Percentiles rank a stretch among this genome's conserved stretches.
Conservation (phyloP, 1,284 basidiomycete species). For the Sutorius eximius region DNA sequence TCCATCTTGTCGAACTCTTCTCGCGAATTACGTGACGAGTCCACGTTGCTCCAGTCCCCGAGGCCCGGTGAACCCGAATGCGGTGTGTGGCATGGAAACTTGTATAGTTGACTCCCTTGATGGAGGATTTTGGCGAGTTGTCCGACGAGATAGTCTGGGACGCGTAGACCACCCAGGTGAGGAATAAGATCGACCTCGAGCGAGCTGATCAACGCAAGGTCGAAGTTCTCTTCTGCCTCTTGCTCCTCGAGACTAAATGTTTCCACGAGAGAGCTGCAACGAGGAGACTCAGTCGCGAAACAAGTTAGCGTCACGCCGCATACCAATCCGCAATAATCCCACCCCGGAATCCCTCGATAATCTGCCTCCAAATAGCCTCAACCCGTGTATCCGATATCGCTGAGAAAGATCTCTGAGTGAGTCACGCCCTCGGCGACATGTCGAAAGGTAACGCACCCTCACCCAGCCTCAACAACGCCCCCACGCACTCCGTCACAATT, state of each 20-base stretch:
- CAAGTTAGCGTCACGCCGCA: conserved; percentile 22
- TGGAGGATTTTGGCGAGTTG: conserved; percentile 74
- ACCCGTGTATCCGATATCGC: conserved; percentile 60
- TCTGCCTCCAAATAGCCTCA: conserved; percentile 81
- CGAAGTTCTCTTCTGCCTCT: conserved; percentile 85
- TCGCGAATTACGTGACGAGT: conserved; percentile 11
- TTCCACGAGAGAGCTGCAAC: conserved; percentile 51
- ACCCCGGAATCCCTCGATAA: conserved; percentile 82
- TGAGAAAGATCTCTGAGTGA: conserved; percentile 25
- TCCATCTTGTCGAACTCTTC: conserved; percentile 43
- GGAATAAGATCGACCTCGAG: conserved; percentile 82
- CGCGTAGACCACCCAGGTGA: conserved; percentile 62
- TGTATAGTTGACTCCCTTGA: conserved; percentile 74
- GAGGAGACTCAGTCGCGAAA: background rate
- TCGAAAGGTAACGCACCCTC: conserved; percentile 38
- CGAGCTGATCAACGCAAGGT: conserved; percentile 76
- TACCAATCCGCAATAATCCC: conserved; percentile 86
- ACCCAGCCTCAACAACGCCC: conserved; percentile 48
- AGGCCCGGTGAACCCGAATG: conserved; percentile 16
- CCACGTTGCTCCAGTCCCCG: conserved; percentile 6
- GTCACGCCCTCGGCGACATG: background rate
- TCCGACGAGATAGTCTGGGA: conserved; percentile 74
- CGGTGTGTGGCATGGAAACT: conserved; percentile 30
- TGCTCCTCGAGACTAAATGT: conserved; percentile 61
- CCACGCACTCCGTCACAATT: conserved; percentile 64